Conservation (phyloP, 2,329 filamentous ascomycete genomes). For the Sporothrix schenckii region DNA sequence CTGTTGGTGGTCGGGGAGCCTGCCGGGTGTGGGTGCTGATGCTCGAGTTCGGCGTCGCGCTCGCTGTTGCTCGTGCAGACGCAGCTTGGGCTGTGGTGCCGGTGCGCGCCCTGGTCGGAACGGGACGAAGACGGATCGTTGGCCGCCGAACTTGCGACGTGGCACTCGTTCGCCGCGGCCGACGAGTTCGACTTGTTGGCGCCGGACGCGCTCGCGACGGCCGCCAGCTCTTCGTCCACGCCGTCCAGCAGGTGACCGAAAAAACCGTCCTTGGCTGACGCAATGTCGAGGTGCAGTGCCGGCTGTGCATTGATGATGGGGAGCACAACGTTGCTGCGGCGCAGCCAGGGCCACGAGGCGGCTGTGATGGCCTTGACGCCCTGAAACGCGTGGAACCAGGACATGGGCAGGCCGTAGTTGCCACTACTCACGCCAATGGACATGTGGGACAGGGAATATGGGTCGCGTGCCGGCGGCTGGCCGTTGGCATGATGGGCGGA, state of each 20-base stretch:
- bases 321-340: constrained; percentile 59
- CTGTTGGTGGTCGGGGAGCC: not conserved
- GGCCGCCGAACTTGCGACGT: not conserved
- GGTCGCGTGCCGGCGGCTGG: constrained; percentile 23
- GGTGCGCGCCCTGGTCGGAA: not conserved
- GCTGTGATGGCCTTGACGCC: constrained; percentile 68
- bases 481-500: not conserved
- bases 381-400: constrained; percentile 69
- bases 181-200: not conserved
- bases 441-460: constrained; percentile 24
- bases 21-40: not conserved
- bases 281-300: constrained; percentile 62
- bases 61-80: constrained; percentile 23
- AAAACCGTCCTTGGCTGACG: constrained; percentile 57
- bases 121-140: not conserved
- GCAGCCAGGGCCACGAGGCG: constrained; percentile 65
- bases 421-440: constrained; percentile 34
- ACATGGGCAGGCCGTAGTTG: constrained; percentile 61
- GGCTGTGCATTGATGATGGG: constrained; percentile 67
- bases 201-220: constrained; percentile 35
- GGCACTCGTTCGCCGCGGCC: not conserved
- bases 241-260: constrained; percentile 64
- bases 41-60: constrained; percentile 10
- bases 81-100: constrained; percentile 21
- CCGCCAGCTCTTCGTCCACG: constrained; percentile 58